Conservation (phyloP, 2,329 filamentous ascomycete species). For the Phyllosticta citriasiana region DNA sequence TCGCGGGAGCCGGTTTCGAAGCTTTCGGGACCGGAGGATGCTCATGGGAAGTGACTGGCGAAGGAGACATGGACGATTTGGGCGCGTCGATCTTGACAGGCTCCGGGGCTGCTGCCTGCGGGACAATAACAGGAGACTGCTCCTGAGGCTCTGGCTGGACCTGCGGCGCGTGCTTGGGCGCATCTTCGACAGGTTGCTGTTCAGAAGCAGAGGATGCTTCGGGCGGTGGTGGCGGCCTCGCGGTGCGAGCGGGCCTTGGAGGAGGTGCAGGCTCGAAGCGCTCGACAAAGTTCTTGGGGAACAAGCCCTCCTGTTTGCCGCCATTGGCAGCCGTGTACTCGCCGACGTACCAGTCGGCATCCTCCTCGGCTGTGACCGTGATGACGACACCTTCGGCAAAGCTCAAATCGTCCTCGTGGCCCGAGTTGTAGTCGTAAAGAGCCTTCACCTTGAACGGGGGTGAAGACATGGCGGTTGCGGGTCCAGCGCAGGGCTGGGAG, state of each 20-base stretch:
- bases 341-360: constrained; percentile 86
- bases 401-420: constrained; percentile 88
- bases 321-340: constrained; percentile 74
- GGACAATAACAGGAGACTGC: background rate
- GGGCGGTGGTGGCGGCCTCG: constrained; percentile 37
- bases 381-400: constrained; percentile 83
- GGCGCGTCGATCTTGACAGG: constrained; percentile 2
- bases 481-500: constrained; percentile 1
- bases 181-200: background rate
- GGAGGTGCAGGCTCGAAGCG: constrained; percentile 87
- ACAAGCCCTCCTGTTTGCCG: constrained; percentile 70
- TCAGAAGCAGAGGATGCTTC: constrained; percentile 21
- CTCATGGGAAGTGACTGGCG: constrained; percentile 26
- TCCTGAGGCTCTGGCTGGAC: constrained; percentile 1
- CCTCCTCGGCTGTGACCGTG: constrained; percentile 85
- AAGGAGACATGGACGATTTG: constrained; percentile 16
- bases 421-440: constrained; percentile 85
- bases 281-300: constrained; percentile 95
- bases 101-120: constrained; percentile 2
- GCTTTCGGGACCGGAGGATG: constrained; percentile 21
- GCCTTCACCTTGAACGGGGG: constrained; percentile 80
- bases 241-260: constrained; percentile 66
- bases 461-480: constrained; percentile 7
- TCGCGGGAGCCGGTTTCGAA: constrained; percentile 30
- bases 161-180: background rate